Base-by-base conservation (phyloP, 441 rosid species). In the Lepidium campestre region DNA sequence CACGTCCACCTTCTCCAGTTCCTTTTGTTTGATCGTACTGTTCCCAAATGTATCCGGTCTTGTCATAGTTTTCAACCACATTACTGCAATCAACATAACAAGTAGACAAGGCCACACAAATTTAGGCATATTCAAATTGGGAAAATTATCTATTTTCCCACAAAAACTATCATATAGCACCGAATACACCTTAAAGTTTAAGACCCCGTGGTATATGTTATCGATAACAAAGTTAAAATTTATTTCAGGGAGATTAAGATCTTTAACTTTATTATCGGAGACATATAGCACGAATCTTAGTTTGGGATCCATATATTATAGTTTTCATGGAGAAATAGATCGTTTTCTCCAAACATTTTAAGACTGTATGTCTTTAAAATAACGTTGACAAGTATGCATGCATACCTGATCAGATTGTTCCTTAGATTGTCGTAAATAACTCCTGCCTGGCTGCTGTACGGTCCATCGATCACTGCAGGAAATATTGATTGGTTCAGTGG, bases 11-110 rank as follows among this genome's bases (percentile, higher is more conserved):
- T 71, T 90, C 86, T 55, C 97, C 93, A 57, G 77, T 86, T 22
- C 96, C 95, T 19, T 77, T 82, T 74, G 48, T 77, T 80, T 90
- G 97, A 69, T 87, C 92, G 67, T 92, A 92, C 68, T 95, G 96
- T 71, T 95, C 97, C 98, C 97, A 92, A 53, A 90, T 67, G 70
- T 79, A 92, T 49, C 99, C 96, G 1, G 96, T 89, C 57, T 75
- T 77, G 59, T 85, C 62, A 78, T 90, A 89, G 80, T 90, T 95
- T 52, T 57, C 73, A 60, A 86, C 91, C 52, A 90, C 86, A 63
- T 84, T 90, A 67, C 96, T 92, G 96, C 76, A 6, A 76, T 13
- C 65, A 70, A 47, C 11, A 36, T 27, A n/a, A 22, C 48, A 40
- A 18, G 23, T 7, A 17, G 10, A 20, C 17, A 56, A 48, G 59